Conservation (phyloP, 257 asterid genomes). For the Jacaranda copaia region DNA sequence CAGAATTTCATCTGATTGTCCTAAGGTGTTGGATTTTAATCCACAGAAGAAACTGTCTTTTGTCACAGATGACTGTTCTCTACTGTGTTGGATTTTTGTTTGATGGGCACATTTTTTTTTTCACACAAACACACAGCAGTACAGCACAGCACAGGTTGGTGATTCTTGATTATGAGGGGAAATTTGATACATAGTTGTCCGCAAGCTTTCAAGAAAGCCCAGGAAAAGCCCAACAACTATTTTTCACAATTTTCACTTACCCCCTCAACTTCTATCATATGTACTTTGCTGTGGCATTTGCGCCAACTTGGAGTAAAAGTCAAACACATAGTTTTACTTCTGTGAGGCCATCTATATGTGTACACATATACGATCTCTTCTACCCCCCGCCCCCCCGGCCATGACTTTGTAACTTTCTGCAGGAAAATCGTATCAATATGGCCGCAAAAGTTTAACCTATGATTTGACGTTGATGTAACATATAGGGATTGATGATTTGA, state of each 20-base stretch:
- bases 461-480: not conserved
- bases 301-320: slow-evolving; percentile 22
- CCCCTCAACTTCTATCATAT: slow-evolving; percentile 26
- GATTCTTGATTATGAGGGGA: slow-evolving; percentile 41
- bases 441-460: slow-evolving; percentile 12
- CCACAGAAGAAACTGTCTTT: slow-evolving; percentile 3
- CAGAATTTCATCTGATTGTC: slow-evolving; percentile 16
- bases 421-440: not conserved
- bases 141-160: not conserved
- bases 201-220: slow-evolving; percentile 50
- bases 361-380: not conserved
- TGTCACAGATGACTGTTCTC: slow-evolving; percentile 42
- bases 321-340: slow-evolving; percentile 30
- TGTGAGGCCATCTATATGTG: not conserved
- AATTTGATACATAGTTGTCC: slow-evolving; percentile 39
- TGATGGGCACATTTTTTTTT: slow-evolving; percentile 37
- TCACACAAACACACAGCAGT: slow-evolving; percentile 25
- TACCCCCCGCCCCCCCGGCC: no score
- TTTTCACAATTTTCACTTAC: slow-evolving; percentile 8
- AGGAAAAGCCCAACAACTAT: slow-evolving; percentile 37
- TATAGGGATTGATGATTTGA: not conserved
- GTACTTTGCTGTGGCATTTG: slow-evolving; percentile 29
- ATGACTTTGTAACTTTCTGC: slow-evolving; percentile 19
- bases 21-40: slow-evolving; percentile 39
- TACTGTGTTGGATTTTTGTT: slow-evolving; percentile 51